Evolutionary conservation across 768 basidiomycete genomes (phyloP).

Genomic region (Naganishia friedmannii): DNA sequence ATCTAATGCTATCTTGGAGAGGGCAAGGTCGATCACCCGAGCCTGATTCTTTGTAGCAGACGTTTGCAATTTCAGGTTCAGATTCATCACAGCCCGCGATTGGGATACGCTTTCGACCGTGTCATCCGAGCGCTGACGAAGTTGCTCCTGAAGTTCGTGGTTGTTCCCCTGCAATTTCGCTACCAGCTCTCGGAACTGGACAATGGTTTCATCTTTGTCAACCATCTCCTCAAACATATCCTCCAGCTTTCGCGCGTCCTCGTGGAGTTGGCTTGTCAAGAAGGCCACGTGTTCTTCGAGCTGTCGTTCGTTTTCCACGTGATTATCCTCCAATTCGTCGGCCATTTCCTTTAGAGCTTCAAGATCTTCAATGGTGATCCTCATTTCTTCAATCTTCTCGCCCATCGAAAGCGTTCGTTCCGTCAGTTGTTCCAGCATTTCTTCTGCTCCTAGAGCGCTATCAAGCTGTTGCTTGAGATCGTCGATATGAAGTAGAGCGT

Average conservation of each 20-base stretch:
- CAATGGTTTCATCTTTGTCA: conserved; percentile 83
- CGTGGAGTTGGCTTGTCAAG: conserved; percentile 55
- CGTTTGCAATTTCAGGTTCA: conserved; percentile 91
- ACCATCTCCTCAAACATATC: conserved; percentile 72
- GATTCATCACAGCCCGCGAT: conserved; percentile 86
- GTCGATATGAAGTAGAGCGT: conserved; percentile 87
- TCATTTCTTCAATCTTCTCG: conserved; percentile 99
- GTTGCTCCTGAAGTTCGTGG: conserved; percentile 74
- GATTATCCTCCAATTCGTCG: conserved; percentile 95
- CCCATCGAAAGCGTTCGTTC: conserved; percentile 88
- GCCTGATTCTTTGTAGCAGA: conserved; percentile 86
- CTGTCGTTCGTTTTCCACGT: conserved; percentile 85
- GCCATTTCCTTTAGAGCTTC: conserved; percentile 93
- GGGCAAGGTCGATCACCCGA: conserved; percentile 80
- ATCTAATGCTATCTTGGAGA: conserved; percentile 76
- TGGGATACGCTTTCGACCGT: conserved; percentile 80
- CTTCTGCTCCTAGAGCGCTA: conserved; percentile 90
- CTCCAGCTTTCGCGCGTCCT: conserved; percentile 65
- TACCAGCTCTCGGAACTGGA: conserved; percentile 90
- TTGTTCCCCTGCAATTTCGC: conserved; percentile 78
- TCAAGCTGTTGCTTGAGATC: conserved; percentile 92
- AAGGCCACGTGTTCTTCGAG: conserved; percentile 60
- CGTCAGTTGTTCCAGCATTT: conserved; percentile 90
- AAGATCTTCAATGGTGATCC: conserved; percentile 90
- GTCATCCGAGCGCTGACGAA: conserved; percentile 77